phyloP scores from a whole-genome alignment of 1,139 yeast genomes.

The Yamadazyma taylorii region DNA sequence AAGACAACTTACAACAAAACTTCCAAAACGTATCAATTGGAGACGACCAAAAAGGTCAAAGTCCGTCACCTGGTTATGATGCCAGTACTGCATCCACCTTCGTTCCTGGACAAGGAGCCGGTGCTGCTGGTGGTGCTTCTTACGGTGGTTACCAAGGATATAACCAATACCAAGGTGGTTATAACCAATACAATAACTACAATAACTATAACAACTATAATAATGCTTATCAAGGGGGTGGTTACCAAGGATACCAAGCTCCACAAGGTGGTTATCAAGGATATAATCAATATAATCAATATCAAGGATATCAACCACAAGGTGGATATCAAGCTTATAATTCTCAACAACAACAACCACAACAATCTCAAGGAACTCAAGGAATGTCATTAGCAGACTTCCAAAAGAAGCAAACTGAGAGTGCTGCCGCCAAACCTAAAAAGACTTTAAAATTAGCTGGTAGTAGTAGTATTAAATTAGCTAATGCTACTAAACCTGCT shows the following conservation, averaged over 20 bases:
- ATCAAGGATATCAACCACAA: constrained; percentile 15
- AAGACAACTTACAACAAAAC: constrained; percentile 56
- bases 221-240: constrained; percentile 18
- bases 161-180: constrained; percentile 15
- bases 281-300: constrained; percentile 17
- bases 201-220: constrained; percentile 16
- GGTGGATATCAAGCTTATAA: constrained; percentile 13
- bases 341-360: constrained; percentile 20
- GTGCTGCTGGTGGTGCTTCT: constrained; percentile 3
- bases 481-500: constrained; percentile 46
- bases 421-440: constrained; percentile 47
- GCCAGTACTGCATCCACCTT: constrained; percentile 15
- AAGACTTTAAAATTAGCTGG: constrained; percentile 64
- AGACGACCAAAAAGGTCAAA: constrained; percentile 21
- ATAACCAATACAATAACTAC: constrained; percentile 11
- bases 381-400: constrained; percentile 90
- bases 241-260: constrained; percentile 19
- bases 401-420: constrained; percentile 66
- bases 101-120: constrained; percentile 16
- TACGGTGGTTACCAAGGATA: constrained; percentile 12
- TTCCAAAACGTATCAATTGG: constrained; percentile 49
- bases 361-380: constrained; percentile 25
- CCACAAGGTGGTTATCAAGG: constrained; percentile 5
- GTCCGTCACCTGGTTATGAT: constrained; percentile 12
- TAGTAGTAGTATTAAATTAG: constrained; percentile 67